These are phyloP conservation scores for Rutidosis leptorrhynchoides DNA, from an alignment of 129 eudicot species.

Conservation along the genomic window DNA sequence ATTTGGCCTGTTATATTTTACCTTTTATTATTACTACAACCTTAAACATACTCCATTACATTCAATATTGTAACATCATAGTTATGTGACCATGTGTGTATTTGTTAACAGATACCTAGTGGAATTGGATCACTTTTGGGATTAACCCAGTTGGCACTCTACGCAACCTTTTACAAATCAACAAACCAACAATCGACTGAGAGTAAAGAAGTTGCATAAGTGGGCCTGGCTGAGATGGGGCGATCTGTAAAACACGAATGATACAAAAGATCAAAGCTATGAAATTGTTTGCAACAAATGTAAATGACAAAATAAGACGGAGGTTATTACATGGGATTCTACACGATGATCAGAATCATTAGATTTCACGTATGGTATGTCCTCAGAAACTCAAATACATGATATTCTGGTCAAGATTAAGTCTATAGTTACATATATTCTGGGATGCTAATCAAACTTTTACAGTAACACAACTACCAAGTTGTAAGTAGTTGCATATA, in stretches of 20 bases:
- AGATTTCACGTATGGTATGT: background rate
- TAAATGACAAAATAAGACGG: background rate
- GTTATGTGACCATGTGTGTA: background rate
- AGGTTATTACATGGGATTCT: background rate
- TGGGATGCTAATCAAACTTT: background rate
- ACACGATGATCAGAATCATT: background rate
- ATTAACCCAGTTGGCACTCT: slow-evolving; percentile 55
- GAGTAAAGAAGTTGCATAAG: slow-evolving; percentile 39
- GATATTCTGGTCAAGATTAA: background rate
- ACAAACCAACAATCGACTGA: slow-evolving; percentile 50
- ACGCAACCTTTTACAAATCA: slow-evolving; percentile 66
- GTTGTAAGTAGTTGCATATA: background rate
- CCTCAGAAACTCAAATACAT: background rate
- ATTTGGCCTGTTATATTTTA: background rate
- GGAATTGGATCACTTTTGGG: slow-evolving; percentile 67
- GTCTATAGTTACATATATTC: background rate
- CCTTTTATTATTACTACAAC: background rate
- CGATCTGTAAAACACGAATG: background rate
- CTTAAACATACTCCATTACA: background rate
- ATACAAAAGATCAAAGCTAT: background rate
- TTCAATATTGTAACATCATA: background rate
- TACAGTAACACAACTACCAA: background rate
- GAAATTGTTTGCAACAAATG: background rate
- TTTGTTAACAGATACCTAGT: slow-evolving; percentile 59
- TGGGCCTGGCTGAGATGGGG: slow-evolving; percentile 37